phyloP scores from a whole-genome alignment of 2,329 filamentous ascomycete genomes.

The Chaetomiaceae sp. region DNA sequence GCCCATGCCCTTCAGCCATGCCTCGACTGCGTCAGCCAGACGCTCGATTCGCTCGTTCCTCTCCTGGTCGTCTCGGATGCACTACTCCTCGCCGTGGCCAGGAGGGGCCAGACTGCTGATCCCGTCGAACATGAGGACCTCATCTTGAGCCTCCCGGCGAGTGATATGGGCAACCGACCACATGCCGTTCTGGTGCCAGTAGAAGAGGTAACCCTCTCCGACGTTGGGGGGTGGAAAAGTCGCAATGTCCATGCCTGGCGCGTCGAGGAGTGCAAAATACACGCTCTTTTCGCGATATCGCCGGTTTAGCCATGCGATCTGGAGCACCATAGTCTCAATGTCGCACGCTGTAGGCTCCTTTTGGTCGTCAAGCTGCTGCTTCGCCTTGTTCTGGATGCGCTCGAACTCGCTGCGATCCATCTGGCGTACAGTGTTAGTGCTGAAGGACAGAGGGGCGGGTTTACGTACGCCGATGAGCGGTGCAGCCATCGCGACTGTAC shows the following conservation, averaged over 20 bases:
- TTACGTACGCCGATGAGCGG: too few relatives aligned
- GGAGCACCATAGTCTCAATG: conserved; percentile 3
- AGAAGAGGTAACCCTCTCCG: conserved; percentile 1
- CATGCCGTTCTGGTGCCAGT: background rate
- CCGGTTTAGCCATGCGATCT: conserved; percentile 7
- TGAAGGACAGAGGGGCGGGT: too few relatives aligned
- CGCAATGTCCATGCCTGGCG: conserved; percentile 1
- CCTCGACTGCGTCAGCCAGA: background rate
- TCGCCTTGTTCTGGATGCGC: conserved; percentile 1
- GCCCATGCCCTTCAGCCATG: background rate
- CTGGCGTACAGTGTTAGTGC: too few relatives aligned
- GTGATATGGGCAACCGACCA: conserved; percentile 3
- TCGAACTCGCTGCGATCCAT: background rate
- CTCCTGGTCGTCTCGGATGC: background rate
- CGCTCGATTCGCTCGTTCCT: background rate
- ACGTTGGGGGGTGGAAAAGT: background rate
- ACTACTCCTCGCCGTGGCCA: background rate
- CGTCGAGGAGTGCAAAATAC: conserved; percentile 3
- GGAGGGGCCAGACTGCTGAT: background rate
- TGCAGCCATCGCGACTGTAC: too few relatives aligned
- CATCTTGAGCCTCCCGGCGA: background rate
- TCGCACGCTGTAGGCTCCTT: background rate
- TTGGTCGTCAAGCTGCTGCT: background rate
- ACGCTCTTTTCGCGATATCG: background rate
- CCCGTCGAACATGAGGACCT: conserved; percentile 2